Percentiles rank a stretch among this genome's conserved stretches.
Conservation (phyloP, 2,329 filamentous ascomycete genomes). For the Allantophomopsis cytisporea region DNA sequence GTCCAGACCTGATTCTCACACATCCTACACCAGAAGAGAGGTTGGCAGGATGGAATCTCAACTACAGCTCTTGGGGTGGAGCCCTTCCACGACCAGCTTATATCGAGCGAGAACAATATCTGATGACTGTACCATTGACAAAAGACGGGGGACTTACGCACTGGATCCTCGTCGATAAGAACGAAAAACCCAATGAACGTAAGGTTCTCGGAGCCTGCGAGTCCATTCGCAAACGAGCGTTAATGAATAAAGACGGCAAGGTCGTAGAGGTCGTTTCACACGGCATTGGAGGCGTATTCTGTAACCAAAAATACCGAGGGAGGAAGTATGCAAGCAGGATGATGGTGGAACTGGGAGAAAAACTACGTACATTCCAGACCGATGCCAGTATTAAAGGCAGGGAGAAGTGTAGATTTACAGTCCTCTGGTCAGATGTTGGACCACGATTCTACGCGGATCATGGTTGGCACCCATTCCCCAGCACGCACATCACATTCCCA, state of each 20-base stretch:
- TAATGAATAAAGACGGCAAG: conserved; percentile 25
- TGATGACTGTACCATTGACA: conserved; percentile 43
- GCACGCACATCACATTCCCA: conserved; percentile 55
- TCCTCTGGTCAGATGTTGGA: conserved; percentile 80
- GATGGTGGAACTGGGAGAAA: conserved; percentile 50
- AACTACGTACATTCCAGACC: conserved; percentile 36
- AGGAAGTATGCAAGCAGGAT: conserved; percentile 68
- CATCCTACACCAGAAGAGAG: conserved; percentile 44
- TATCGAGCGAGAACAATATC: conserved; percentile 41
- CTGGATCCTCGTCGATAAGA: conserved; percentile 47
- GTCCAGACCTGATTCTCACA: conserved; percentile 30
- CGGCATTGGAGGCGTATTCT: conserved; percentile 73
- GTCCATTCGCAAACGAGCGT: conserved; percentile 43
- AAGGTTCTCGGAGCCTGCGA: conserved; percentile 52
- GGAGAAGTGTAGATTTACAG: conserved; percentile 46
- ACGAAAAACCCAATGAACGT: conserved; percentile 24
- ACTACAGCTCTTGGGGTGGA: conserved; percentile 43
- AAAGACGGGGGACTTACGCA: conserved; percentile 42
- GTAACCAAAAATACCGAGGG: conserved; percentile 49
- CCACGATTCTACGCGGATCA: conserved; percentile 65
- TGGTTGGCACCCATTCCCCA: conserved; percentile 67
- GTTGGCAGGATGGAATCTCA: conserved; percentile 37
- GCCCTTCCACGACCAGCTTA: conserved; percentile 41
- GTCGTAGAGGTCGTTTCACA: conserved; percentile 49
- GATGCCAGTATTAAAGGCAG: conserved; percentile 20